Evolutionary conservation across 192 early-diverging fungal species (phyloP).

Genomic region (Coemansia sp.): DNA sequence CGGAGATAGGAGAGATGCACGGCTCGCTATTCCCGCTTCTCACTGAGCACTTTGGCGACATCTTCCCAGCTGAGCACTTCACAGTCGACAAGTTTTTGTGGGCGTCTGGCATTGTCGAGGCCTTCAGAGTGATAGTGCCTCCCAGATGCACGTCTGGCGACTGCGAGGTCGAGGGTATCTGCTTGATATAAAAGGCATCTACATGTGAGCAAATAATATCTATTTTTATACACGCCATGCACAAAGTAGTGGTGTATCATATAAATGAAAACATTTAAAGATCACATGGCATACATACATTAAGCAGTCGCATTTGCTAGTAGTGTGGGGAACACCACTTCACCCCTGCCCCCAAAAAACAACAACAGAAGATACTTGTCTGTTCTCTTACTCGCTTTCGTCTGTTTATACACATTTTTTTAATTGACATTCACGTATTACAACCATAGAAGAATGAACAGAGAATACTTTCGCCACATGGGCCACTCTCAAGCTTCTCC

Average conservation of each 20-base stretch:
- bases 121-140: slow-evolving; percentile 23
- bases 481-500: not conserved
- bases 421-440: not conserved
- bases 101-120: slow-evolving; percentile 45
- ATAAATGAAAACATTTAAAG: not conserved
- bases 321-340: not conserved
- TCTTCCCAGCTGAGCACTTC: slow-evolving; percentile 28
- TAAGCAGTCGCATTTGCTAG: not conserved
- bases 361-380: no score
- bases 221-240: no score
- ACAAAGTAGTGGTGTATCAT: not conserved
- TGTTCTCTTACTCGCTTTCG: not conserved
- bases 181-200: slow-evolving; percentile 17
- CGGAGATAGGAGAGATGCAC: slow-evolving; percentile 40
- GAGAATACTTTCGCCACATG: slow-evolving; percentile 15
- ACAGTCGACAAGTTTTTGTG: slow-evolving; percentile 44
- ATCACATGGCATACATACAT: not conserved
- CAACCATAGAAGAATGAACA: slow-evolving; percentile 14
- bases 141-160: slow-evolving; percentile 3
- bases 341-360: not conserved
- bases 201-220: not conserved
- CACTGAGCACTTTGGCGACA: slow-evolving; percentile 33
- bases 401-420: not conserved
- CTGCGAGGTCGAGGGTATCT: slow-evolving; percentile 26
- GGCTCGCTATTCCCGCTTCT: slow-evolving; percentile 47